Evolutionary conservation across 148 eudicot genomes (phyloP), one percentile per base, ranked within the genome.

Genomic region (Vaccinium vitisidaea): DNA sequence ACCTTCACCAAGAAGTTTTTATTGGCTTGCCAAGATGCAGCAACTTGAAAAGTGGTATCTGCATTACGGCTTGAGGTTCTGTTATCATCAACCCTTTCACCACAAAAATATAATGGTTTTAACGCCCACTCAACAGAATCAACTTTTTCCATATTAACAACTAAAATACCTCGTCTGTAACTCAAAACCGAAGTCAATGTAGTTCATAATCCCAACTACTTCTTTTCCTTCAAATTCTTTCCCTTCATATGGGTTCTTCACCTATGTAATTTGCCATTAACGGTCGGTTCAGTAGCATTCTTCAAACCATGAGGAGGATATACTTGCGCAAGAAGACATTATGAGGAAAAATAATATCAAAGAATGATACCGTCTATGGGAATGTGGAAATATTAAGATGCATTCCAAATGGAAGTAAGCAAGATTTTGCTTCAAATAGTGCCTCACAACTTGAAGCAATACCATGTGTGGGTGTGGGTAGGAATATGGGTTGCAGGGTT

Each of bases 21-120:
- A 84, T 96, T 94, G 85, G 98, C 97, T 89, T 96, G 99, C 99
- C 99, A 96, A 83, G 99, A 96, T 86, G 95, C 97, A 88, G 94
- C 99, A 87, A 96, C 92, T 87, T 96, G 97, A 80, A 96, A 94
- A 49, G 93, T 88, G 77, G 99, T 92, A 87, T 94, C 97, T 25
- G 88, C 87, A 70, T 88, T 84, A 70, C 83, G 82, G 80, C 91
- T 92, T 48, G 94, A 82, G 55, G 90, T 23, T 75, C 85, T 89
- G 70, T 71, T 83, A 87, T 92, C 93, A 83, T 94, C 94, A 79
- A 96, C 70, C 84, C 99, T 67, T 94, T 75, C 4, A 80, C 58
- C 65, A 21, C 32, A 77, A 87, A 39, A 36, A 83, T 53, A 65
- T 13, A 61, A 77, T 25, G 19, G 83, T 83, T 50, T 84, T 56